Evolutionary conservation across 257 asterid genomes (phyloP).

Genomic region (Petunia secreta): DNA sequence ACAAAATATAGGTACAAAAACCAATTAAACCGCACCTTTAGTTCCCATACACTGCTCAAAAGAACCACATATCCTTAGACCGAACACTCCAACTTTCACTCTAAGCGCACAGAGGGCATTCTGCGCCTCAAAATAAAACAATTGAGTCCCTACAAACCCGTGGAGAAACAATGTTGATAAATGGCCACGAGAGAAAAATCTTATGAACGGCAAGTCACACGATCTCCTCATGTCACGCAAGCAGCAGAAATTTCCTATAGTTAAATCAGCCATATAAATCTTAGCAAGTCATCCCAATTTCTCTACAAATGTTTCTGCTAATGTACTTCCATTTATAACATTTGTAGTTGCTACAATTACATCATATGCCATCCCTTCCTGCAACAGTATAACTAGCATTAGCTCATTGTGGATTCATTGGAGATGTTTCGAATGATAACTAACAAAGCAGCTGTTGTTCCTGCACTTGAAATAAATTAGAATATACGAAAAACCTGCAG

Average conservation of each 20-base stretch:
- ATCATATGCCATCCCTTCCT: conserved; percentile 97
- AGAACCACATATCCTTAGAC: background rate
- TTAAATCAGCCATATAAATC: background rate
- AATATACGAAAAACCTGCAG: too few species aligned
- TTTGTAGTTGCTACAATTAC: conserved; percentile 85
- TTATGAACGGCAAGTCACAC: background rate
- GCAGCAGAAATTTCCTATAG: background rate
- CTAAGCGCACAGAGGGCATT: background rate
- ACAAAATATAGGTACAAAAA: background rate
- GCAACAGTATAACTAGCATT: conserved; percentile 22
- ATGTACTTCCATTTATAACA: conserved; percentile 66
- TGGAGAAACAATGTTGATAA: background rate
- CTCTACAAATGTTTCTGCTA: conserved; percentile 69
- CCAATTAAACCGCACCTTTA: background rate
- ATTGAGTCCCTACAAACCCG: background rate
- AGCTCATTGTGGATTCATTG: background rate
- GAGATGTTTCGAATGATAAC: background rate
- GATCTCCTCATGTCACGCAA: background rate
- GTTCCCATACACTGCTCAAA: background rate
- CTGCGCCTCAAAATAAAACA: background rate
- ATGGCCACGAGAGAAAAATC: background rate
- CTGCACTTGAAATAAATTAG: too few species aligned
- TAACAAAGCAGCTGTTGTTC: background rate
- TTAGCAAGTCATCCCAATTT: conserved; percentile 43
- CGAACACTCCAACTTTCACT: background rate